These are phyloP conservation scores for Bryoglossum gracile DNA, from an alignment of 495 filamentous ascomycete species.

Conservation along the genomic window DNA sequence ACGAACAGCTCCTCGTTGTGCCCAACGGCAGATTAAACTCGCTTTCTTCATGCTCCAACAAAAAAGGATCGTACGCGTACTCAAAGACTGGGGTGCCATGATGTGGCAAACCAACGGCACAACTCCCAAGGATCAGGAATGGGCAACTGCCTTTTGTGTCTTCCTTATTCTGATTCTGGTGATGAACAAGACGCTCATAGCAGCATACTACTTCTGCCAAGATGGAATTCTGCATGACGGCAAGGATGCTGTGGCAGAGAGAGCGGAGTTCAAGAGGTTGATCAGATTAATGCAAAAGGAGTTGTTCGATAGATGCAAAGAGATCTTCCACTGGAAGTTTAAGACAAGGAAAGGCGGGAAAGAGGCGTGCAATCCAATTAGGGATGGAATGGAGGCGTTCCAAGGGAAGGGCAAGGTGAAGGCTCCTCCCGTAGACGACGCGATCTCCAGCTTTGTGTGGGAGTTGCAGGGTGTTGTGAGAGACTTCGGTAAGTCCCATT, in stretches of 20 bases:
- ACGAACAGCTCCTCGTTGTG: constrained; percentile 16
- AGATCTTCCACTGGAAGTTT: constrained; percentile 27
- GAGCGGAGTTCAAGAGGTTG: constrained; percentile 13
- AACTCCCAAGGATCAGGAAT: constrained; percentile 17
- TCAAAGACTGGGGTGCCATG: constrained; percentile 23
- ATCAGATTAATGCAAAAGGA: constrained; percentile 19
- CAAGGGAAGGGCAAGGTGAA: constrained; percentile 7
- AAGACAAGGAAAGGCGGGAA: constrained; percentile 24
- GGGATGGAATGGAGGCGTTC: constrained; percentile 23
- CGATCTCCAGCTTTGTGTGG: constrained; percentile 9
- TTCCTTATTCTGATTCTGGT: constrained; percentile 20
- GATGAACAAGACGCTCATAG: constrained; percentile 20
- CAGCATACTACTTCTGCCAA: constrained; percentile 18
- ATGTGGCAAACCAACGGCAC: constrained; percentile 21
- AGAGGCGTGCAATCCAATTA: constrained; percentile 25
- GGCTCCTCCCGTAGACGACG: not conserved
- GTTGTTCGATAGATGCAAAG: constrained; percentile 24
- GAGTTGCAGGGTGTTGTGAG: constrained; percentile 10
- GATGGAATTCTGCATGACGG: constrained; percentile 13
- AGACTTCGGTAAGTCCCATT: constrained; percentile 17
- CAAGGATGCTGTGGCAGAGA: constrained; percentile 5
- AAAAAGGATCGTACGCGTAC: constrained; percentile 17
- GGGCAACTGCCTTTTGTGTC: constrained; percentile 22
- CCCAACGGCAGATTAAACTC: constrained; percentile 24
- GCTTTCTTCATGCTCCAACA: constrained; percentile 20